phyloP scores from a whole-genome alignment of 2,329 filamentous ascomycete species.

The Sarocladium kiliense region DNA sequence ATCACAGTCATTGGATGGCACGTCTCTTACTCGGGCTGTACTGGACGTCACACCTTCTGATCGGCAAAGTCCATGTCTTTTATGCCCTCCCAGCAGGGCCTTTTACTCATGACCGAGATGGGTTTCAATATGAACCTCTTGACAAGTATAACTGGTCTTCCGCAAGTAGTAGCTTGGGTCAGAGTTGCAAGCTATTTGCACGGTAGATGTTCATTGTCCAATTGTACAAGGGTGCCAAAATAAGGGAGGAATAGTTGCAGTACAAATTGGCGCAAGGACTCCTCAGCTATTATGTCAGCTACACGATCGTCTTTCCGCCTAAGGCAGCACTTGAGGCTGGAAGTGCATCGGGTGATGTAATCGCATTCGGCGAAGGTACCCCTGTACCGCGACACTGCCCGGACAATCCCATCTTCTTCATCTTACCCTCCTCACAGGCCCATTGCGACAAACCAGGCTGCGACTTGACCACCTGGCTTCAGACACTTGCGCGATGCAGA shows the following conservation, averaged over 20 bases:
- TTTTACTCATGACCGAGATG: too few relatives aligned
- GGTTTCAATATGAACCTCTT: too few relatives aligned
- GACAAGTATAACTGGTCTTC: too few relatives aligned
- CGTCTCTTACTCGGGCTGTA: too few relatives aligned
- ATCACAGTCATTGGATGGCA: too few relatives aligned
- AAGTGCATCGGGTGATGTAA: neutral
- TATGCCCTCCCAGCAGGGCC: too few relatives aligned
- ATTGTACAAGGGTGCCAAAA: neutral
- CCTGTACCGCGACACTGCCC: neutral
- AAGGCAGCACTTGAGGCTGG: neutral
- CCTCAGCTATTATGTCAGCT: neutral
- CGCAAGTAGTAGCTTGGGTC: too few relatives aligned
- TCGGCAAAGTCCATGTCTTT: too few relatives aligned
- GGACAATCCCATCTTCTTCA: neutral
- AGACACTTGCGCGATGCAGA: slow-evolving; percentile 1
- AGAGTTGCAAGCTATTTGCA: too few relatives aligned
- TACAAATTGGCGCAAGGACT: too few relatives aligned
- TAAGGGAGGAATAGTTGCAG: neutral
- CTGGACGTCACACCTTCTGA: too few relatives aligned
- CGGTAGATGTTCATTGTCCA: too few relatives aligned
- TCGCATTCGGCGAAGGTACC: neutral
- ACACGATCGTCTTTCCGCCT: neutral
- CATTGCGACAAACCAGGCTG: neutral
- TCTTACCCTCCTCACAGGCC: neutral
- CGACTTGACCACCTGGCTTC: neutral